These are phyloP conservation scores for Mucor indicus DNA, from an alignment of 371 early-diverging fungal genomes.

Conservation along the genomic window DNA sequence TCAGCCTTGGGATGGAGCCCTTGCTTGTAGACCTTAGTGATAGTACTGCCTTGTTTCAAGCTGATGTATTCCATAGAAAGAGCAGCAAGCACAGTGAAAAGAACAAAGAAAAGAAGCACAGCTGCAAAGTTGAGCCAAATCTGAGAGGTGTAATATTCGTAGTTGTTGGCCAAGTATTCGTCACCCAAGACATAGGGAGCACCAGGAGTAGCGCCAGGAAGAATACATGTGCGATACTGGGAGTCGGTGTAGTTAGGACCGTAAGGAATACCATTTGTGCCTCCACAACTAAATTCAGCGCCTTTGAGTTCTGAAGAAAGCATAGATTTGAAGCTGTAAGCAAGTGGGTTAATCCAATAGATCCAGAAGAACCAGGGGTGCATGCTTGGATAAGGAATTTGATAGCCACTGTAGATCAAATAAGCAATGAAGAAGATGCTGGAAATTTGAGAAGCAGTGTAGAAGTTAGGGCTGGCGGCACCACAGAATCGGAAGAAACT, in stretches of 20 bases:
- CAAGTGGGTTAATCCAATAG: conserved; percentile 69
- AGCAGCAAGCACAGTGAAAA: conserved; percentile 43
- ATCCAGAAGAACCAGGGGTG: conserved; percentile 70
- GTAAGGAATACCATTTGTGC: conserved; percentile 41
- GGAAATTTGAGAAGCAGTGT: conserved; percentile 52
- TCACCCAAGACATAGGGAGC: conserved; percentile 49
- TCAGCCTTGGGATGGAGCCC: conserved; percentile 29
- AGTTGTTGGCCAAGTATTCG: conserved; percentile 57
- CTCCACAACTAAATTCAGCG: conserved; percentile 48
- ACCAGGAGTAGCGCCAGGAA: conserved; percentile 56
- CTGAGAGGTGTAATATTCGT: conserved; percentile 29
- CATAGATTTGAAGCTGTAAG: conserved; percentile 67
- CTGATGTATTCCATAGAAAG: conserved; percentile 48
- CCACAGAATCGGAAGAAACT: conserved; percentile 42
- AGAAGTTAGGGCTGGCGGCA: conserved; percentile 48
- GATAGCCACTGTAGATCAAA: conserved; percentile 62
- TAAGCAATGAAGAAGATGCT: conserved; percentile 56
- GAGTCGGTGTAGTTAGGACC: conserved; percentile 53
- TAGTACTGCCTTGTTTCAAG: conserved; percentile 39
- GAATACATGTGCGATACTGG: conserved; percentile 58
- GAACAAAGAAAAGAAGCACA: conserved; percentile 40
- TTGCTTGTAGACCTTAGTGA: conserved; percentile 49
- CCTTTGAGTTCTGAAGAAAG: conserved; percentile 69
- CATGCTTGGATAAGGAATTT: conserved; percentile 62
- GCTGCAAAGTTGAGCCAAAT: conserved; percentile 37